phyloP scores from a whole-genome alignment of 164 flowering plant genomes.

The Pachysandra terminalis region DNA sequence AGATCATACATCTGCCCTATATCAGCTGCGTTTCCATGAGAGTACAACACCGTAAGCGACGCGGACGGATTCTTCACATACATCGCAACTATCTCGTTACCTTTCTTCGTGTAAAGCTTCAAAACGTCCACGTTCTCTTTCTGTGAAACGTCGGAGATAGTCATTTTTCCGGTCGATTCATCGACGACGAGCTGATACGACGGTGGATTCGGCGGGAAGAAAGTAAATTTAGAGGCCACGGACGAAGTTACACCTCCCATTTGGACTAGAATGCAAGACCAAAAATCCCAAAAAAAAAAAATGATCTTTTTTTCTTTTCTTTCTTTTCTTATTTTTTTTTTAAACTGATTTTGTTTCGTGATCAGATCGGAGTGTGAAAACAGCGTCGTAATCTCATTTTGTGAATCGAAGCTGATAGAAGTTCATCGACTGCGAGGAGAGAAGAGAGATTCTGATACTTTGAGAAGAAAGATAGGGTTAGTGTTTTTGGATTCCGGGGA shows the following conservation, averaged over 20 bases:
- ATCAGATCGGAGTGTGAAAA: constrained; percentile 14
- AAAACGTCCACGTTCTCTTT: constrained; percentile 71
- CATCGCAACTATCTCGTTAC: constrained; percentile 63
- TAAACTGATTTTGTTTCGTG: too few species aligned
- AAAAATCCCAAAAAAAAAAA: neutral
- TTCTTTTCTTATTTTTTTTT: neutral
- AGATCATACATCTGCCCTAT: constrained; percentile 88
- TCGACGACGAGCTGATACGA: constrained; percentile 53
- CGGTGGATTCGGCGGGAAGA: constrained; percentile 87
- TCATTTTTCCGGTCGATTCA: constrained; percentile 45
- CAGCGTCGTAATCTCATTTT: constrained; percentile 6
- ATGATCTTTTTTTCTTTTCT: neutral
- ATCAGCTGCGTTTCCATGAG: constrained; percentile 96
- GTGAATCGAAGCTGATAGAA: constrained; percentile 8
- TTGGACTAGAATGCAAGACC: neutral
- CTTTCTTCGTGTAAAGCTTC: constrained; percentile 63
- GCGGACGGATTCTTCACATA: constrained; percentile 69
- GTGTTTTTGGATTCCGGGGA: neutral
- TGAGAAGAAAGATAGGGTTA: neutral
- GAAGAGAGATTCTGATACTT: neutral
- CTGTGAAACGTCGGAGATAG: constrained; percentile 40
- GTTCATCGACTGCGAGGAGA: neutral
- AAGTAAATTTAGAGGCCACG: constrained; percentile 87
- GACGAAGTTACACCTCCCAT: constrained; percentile 87
- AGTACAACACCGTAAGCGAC: constrained; percentile 61